phyloP scores from a whole-genome alignment of 176 grass and related monocot species.

The Oryza meridionalis region DNA sequence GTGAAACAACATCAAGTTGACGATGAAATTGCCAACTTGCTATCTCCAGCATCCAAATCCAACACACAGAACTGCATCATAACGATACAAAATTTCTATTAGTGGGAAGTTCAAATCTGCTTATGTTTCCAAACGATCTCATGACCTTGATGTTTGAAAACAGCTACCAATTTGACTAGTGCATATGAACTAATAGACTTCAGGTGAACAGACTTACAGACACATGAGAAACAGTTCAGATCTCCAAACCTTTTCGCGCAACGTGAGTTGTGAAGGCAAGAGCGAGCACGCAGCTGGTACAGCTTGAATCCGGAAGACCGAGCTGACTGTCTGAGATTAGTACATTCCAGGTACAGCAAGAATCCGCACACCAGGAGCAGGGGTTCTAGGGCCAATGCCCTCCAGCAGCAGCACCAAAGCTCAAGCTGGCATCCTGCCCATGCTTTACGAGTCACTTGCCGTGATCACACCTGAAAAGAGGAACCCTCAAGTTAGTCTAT shows the following conservation, averaged over 20 bases:
- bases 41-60: background rate
- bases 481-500: slow-evolving; percentile 17
- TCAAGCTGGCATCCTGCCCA: slow-evolving; percentile 26
- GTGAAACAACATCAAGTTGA: background rate
- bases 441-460: slow-evolving; percentile 28
- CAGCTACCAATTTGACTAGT: background rate
- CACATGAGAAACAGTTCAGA: background rate
- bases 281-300: slow-evolving; percentile 8
- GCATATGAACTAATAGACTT: background rate
- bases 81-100: slow-evolving; percentile 8
- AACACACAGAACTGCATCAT: background rate
- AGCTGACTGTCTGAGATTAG: slow-evolving; percentile 30
- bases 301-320: slow-evolving; percentile 30
- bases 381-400: background rate
- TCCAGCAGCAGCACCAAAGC: slow-evolving; percentile 20
- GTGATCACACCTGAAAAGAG: slow-evolving; percentile 43
- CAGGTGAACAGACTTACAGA: background rate
- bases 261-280: background rate
- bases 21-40: background rate
- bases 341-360: slow-evolving; percentile 34
- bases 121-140: background rate
- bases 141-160: background rate
- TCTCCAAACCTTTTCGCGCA: background rate
- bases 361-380: slow-evolving; percentile 25
- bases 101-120: background rate